Base-by-base conservation (phyloP, 2,329 filamentous ascomycete species). In the Ploettnerulaceae sp. region DNA sequence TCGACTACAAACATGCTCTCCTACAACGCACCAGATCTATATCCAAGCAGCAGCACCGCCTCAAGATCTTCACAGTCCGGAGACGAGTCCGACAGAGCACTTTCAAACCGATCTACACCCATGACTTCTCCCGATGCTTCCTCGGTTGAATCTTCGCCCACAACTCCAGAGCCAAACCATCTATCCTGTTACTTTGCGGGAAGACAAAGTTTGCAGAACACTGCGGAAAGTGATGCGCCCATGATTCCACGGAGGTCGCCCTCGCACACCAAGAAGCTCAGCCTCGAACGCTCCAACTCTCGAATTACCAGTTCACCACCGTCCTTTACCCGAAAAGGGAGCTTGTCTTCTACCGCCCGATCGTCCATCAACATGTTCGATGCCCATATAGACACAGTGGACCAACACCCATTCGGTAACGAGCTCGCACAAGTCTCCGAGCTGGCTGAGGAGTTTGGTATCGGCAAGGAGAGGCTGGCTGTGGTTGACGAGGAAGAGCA, bases 1-100 rank as follows among this genome's bases (percentile, higher is more conserved):
- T 94, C 93, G 49, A 95, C 91, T 4, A 97, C 93, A 58, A 98
- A 97, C 68, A 89, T 94, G 78, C 82, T 96, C 45, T 89, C 89
- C 6, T 95, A 95, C 75, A 91, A 91, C 63, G 90, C 93, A 7
- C 91, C 91, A 40, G 86, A 96, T 63, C 82, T 96, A 52, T 71
- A 72, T 34, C 66, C 61, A 18, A 55, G 48, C 35, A 53, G 37
- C 29, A 51, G 51, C n/a, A n/a, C n/a, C 18, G 40, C 54, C 7
- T 55, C 56, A 12, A 48, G 47, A n/a, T 55, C 53, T 2, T 69
- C 67, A 48, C 75, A 76, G 56, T 85, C 83, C 3, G 80, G 80
- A 32, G 82, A 86, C 49, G 86, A 91, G 54, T 89, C 84, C 4
- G 86, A 91, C 57, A 73, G 72, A 59, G 78, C 78, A 47, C 65